phyloP scores from a whole-genome alignment of 305 asterid species.

The Solanum hybrid region DNA sequence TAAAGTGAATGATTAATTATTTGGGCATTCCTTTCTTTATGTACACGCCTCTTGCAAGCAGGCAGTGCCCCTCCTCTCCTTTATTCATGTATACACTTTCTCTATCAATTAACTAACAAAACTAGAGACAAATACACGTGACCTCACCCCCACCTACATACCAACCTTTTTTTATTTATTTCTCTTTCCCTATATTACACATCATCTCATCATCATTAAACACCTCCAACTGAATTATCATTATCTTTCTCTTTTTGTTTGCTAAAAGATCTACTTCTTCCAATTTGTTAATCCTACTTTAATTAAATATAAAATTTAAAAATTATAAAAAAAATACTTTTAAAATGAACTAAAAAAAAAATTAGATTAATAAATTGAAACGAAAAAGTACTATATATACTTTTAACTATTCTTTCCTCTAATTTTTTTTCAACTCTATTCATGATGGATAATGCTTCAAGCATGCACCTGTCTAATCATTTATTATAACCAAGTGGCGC shows the following conservation, averaged over 20 bases:
- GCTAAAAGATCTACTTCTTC: background rate
- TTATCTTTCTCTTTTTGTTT: constrained; percentile 17
- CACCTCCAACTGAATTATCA: constrained; percentile 28
- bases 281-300: background rate
- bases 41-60: constrained; percentile 26
- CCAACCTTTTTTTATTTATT: background rate
- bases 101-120: constrained; percentile 12
- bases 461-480: constrained; percentile 2
- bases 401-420: background rate
- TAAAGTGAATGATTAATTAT: background rate
- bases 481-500: background rate
- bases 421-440: background rate
- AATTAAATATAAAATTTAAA: background rate
- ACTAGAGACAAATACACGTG: constrained; percentile 41
- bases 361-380: background rate
- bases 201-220: constrained; percentile 18
- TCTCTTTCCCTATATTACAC: constrained; percentile 6
- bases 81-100: background rate
- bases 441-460: constrained; percentile 1
- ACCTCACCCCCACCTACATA: constrained; percentile 17
- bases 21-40: constrained; percentile 13
- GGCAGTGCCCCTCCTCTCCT: background rate
- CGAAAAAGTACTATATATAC: background rate
- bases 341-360: too few species aligned
- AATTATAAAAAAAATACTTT: too few species aligned